Percentiles rank a stretch among this genome's conserved stretches.
These are phyloP conservation scores for Trichosanthes cucumerina DNA, from an alignment of 306 rosid species.

Conservation along the genomic window DNA sequence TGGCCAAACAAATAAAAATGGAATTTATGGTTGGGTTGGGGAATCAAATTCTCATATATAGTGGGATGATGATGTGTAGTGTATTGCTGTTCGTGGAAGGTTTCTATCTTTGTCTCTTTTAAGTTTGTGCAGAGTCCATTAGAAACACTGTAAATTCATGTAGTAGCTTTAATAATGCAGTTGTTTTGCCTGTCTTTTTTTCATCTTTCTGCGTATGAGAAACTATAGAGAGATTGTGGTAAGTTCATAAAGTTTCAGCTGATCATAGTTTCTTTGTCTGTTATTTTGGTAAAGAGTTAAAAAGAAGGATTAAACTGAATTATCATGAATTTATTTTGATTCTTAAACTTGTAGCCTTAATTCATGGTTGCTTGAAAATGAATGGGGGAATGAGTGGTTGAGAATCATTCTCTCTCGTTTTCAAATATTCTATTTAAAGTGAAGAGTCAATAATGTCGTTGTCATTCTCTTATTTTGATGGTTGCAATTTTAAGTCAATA, in stretches of 20 bases:
- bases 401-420: background rate
- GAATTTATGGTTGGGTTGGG: slow-evolving; percentile 18
- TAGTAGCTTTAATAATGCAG: background rate
- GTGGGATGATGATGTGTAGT: background rate
- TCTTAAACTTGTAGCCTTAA: background rate
- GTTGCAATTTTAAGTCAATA: background rate
- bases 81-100: slow-evolving; percentile 24
- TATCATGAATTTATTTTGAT: background rate
- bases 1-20: slow-evolving; percentile 8
- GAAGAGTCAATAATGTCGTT: background rate
- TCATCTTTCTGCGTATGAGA: background rate
- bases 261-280: background rate
- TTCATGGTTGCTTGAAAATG: background rate
- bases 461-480: background rate
- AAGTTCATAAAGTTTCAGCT: background rate
- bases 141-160: slow-evolving; percentile 1
- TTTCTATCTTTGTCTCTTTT: slow-evolving; percentile 23
- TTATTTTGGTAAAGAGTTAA: background rate
- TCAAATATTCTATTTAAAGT: background rate
- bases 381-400: background rate
- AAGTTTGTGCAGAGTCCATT: slow-evolving; percentile 20
- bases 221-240: background rate
- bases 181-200: background rate
- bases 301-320: too few species aligned
- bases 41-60: slow-evolving; percentile 23